These are phyloP conservation scores for Rhizoclosmatium globosum DNA, from an alignment of 192 early-diverging fungal species.

Conservation along the genomic window DNA sequence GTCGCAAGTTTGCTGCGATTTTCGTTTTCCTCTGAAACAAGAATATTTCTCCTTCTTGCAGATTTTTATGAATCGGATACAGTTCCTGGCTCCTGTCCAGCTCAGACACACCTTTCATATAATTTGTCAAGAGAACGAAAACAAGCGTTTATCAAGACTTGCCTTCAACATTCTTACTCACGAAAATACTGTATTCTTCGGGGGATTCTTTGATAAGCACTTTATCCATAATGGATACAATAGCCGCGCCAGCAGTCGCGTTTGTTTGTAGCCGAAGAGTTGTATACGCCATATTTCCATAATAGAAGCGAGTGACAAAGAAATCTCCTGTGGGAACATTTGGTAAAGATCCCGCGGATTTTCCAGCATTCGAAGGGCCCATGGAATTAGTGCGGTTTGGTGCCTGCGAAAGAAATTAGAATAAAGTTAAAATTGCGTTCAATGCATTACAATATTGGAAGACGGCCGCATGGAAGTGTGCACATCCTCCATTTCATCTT, in stretches of 20 bases:
- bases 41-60: constrained; percentile 49
- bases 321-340: background rate
- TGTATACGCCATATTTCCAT: constrained; percentile 58
- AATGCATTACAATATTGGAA: background rate
- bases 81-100: constrained; percentile 39
- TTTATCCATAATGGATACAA: constrained; percentile 42
- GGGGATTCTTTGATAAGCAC: constrained; percentile 49
- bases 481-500: background rate
- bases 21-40: constrained; percentile 49
- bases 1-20: constrained; percentile 4
- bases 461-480: background rate
- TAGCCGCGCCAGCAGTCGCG: constrained; percentile 39
- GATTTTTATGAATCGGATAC: constrained; percentile 49
- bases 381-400: too few species aligned
- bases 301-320: constrained; percentile 52
- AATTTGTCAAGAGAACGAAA: too few species aligned
- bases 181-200: constrained; percentile 50
- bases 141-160: too few species aligned
- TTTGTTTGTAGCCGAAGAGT: constrained; percentile 41
- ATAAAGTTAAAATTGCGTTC: background rate
- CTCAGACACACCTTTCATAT: constrained; percentile 39
- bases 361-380: background rate
- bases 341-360: background rate
- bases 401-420: background rate
- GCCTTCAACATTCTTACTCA: constrained; percentile 37